Evolutionary conservation across 2,329 filamentous ascomycete species (phyloP).

Genomic region (Alternaria dauci): DNA sequence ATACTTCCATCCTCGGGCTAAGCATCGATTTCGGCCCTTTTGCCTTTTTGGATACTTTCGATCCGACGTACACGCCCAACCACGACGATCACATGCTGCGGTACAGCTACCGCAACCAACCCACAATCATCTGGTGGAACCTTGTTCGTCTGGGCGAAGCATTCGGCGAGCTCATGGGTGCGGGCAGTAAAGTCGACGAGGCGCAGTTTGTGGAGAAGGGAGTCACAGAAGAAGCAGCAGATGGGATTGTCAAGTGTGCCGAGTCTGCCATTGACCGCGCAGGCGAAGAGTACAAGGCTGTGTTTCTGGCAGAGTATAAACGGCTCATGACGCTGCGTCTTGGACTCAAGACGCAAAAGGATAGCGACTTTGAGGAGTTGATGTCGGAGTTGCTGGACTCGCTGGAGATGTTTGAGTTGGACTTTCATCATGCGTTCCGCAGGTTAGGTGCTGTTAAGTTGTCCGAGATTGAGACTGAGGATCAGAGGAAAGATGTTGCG

Average conservation of each 20-base stretch:
- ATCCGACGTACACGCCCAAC: constrained; percentile 93
- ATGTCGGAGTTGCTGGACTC: constrained; percentile 85
- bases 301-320: constrained; percentile 91
- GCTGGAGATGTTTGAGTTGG: constrained; percentile 81
- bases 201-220: constrained; percentile 75
- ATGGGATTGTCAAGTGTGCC: constrained; percentile 77
- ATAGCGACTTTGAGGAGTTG: constrained; percentile 79
- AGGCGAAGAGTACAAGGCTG: constrained; percentile 86
- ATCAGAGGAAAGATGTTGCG: constrained; percentile 70
- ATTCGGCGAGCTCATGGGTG: constrained; percentile 85
- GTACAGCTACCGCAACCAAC: constrained; percentile 93
- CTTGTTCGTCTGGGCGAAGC: constrained; percentile 89
- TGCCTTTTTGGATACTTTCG: constrained; percentile 97
- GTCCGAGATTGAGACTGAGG: constrained; percentile 69
- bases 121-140: constrained; percentile 99
- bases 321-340: constrained; percentile 81
- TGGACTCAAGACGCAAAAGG: constrained; percentile 74
- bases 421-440: constrained; percentile 95
- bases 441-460: constrained; percentile 72
- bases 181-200: constrained; percentile 75
- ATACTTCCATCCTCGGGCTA: constrained; percentile 88
- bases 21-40: constrained; percentile 97
- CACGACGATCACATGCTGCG: constrained; percentile 89
- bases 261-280: constrained; percentile 82
- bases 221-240: constrained; percentile 72